A percentile compares a stretch with the other conserved stretches of the same genome.
Evolutionary conservation across 257 asterid genomes (phyloP).

Genomic region (Solanum acaule): DNA sequence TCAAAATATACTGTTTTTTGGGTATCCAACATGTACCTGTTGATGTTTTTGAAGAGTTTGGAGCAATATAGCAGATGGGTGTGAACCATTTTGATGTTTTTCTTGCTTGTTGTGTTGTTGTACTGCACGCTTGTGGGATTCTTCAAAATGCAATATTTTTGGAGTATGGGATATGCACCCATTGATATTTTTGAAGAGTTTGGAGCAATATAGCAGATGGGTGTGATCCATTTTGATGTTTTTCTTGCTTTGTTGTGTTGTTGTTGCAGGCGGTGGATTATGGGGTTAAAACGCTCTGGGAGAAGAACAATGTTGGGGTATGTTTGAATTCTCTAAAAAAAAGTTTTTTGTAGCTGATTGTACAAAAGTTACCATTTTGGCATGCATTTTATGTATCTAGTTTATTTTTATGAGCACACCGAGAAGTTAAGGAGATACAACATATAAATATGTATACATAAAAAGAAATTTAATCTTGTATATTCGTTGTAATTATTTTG

Average conservation of each 20-base stretch:
- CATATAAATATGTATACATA: not conserved
- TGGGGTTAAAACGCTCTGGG: conserved; percentile 60
- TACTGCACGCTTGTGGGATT: not conserved
- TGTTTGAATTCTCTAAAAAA: not conserved
- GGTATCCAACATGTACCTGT: not conserved
- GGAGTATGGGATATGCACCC: not conserved
- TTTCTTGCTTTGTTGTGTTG: not conserved
- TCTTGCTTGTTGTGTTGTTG: not conserved
- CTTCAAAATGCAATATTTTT: not conserved
- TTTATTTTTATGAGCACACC: not conserved
- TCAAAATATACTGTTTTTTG: not conserved
- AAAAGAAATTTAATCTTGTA: not conserved
- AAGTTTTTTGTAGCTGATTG: not conserved
- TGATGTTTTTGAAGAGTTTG: not conserved
- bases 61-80: not conserved
- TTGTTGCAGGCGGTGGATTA: conserved; percentile 54
- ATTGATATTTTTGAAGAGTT: not conserved
- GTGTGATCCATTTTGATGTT: not conserved
- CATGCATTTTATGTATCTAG: not conserved
- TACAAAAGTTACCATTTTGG: not conserved
- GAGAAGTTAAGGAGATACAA: not conserved
- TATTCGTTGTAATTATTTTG: not conserved
- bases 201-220: not conserved
- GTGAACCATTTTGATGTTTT: not conserved
- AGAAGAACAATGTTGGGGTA: conserved; percentile 69